A percentile compares a stretch with the other conserved stretches of the same genome.
phyloP scores from a whole-genome alignment of 306 rosid genomes.

The Fragaria iinumae region DNA sequence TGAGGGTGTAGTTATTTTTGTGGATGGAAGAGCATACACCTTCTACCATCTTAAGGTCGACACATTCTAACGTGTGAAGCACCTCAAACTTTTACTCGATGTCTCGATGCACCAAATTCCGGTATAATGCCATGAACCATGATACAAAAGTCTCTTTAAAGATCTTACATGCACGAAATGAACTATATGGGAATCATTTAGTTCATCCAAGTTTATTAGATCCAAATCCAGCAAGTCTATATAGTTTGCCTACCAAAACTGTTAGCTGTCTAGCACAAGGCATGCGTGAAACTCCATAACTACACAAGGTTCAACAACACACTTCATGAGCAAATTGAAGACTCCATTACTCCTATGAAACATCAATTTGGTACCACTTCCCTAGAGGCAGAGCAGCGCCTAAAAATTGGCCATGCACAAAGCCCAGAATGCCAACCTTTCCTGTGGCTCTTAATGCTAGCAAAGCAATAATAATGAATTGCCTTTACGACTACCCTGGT shows the following conservation, averaged over 20 bases:
- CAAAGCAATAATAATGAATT: background rate
- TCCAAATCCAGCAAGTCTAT: background rate
- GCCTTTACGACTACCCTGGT: background rate
- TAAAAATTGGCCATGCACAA: background rate
- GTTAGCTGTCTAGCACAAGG: background rate
- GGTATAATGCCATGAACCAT: too few species aligned
- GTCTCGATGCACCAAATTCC: too few species aligned
- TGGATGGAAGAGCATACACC: too few species aligned
- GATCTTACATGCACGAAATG: too few species aligned
- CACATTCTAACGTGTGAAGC: too few species aligned
- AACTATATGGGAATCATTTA: too few species aligned
- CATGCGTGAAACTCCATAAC: background rate
- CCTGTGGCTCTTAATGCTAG: background rate
- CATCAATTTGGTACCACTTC: slow-evolving; percentile 2
- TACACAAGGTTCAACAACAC: background rate
- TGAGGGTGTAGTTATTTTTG: too few species aligned
- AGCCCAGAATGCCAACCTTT: slow-evolving; percentile 4
- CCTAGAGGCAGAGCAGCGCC: background rate
- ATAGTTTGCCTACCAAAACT: background rate
- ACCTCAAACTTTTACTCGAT: too few species aligned
- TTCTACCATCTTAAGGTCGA: too few species aligned
- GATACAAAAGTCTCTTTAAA: too few species aligned
- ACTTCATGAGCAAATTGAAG: slow-evolving; percentile 5
- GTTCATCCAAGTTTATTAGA: background rate
- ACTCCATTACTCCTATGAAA: background rate